Evolutionary conservation across 495 filamentous ascomycete genomes (phyloP), one percentile per base, ranked within the genome.

Genomic region (Penicillium angulare): DNA sequence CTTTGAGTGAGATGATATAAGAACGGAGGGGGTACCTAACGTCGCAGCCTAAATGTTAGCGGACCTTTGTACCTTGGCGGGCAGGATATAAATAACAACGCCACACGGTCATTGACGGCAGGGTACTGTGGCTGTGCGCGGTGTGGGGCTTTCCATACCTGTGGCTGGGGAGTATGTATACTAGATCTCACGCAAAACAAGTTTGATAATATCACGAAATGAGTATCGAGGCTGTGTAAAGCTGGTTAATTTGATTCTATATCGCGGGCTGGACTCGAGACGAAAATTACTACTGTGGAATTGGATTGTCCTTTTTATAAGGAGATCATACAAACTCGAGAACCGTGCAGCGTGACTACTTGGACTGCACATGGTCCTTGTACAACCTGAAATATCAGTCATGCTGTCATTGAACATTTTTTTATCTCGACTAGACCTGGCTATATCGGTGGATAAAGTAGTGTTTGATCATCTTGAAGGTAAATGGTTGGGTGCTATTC

Each of bases 31-130:
- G 61, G 52, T 63, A 60, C 59, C 45, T 65, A 55, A 65, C 53
- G 53, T 65, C 59, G 62, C 59, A 55, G 62, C 59, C 62, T 65
- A 60, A 60, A 33, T 55, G 48, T 53, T 52, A 63, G 56, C 33
- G 50, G 51, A 48, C 17, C 22, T 24, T 26, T 36, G 62, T 60
- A 61, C 50, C 52, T 54, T n/a, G 13, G 27, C 13, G 8, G 35
- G 20, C 55, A 40, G 40, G 49, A 48, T 53, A 56, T 52, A 59
- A 65, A 60, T 65, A 57, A 55, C 50, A 48, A 51, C 43, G 45
- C 44, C 54, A 38, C 50, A 10, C 49, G 45, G 44, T 59, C 49
- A 56, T 55, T n/a, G n/a, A 49, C 49, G 31, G 8, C 49, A 43
- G 50, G 15, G 23, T 23, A 12, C 24, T 48, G 61, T 57, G 55